Base-by-base conservation (phyloP, 192 early-diverging fungal species). In the Powellomyces hirtus region DNA sequence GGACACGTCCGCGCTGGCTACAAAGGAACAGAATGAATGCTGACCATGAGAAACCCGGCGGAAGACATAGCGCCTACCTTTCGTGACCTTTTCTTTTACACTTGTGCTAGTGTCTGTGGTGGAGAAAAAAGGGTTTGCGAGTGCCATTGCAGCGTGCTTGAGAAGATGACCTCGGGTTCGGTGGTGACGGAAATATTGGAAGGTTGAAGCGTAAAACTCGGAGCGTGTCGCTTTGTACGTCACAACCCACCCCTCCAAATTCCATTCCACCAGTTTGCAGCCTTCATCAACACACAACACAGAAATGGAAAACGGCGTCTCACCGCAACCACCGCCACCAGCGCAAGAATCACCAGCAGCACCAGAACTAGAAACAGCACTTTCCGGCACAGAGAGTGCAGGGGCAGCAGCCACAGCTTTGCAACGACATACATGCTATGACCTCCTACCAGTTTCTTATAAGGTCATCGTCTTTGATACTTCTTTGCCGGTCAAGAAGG, bases 381-480 rank as follows among this genome's bases (percentile, higher is more conserved):
- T 18, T n/a, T n/a, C n/a, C n/a, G n/a, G n/a, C n/a, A n/a, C n/a
- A 56, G 29, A 4, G 10, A 16, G 27, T 7, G 33, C 53, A 2
- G 14, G 36, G 20, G 57, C 66, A 26, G 56, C 56, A 27, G 53
- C 72, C 30, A 75, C 71, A 36, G 80, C 79, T 69, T 76, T 95
- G 52, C 92, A 92, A 66, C 82, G 92, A 59, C 88, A 93, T 72
- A 89, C 90, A 1, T 91, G 92, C 26, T 96, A 96, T 68, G 94
- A 96, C 76, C 87, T 95, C 50, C 79, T 96, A 44, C 92, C 93
- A 36, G 91, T 92, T 44, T 91, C 89, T 70, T 94, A 90, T 71
- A 88, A 94, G 52, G 76, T 96, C 24, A 92, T 97, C 69, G 93
- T 97, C 4, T 82, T 98, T 35, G 96, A 98, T 71, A 92, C 90